phyloP scores from a whole-genome alignment of 495 filamentous ascomycete genomes.

The Hypoxylon lienhwacheense region DNA sequence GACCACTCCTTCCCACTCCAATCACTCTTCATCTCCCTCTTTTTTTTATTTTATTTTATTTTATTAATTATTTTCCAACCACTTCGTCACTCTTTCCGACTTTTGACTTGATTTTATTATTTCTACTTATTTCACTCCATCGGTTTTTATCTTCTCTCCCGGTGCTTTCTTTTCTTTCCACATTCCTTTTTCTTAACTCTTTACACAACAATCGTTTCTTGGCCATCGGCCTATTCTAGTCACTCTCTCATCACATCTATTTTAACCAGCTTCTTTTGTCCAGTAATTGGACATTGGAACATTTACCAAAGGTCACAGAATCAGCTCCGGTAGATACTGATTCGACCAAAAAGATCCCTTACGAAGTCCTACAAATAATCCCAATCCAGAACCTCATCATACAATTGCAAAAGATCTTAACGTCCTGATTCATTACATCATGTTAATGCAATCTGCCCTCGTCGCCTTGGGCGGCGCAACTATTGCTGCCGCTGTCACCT shows the following conservation, averaged over 20 bases:
- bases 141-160: slow-evolving; percentile 5
- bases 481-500: slow-evolving; percentile 66
- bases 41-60: slow-evolving; percentile 18
- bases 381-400: background rate
- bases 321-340: slow-evolving; percentile 9
- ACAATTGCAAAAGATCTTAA: slow-evolving; percentile 1
- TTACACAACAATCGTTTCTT: slow-evolving; percentile 23
- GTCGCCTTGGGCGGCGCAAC: slow-evolving; percentile 51
- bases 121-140: slow-evolving; percentile 9
- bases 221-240: slow-evolving; percentile 29
- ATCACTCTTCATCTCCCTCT: slow-evolving; percentile 19
- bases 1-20: slow-evolving; percentile 17
- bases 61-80: no score
- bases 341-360: slow-evolving; percentile 4
- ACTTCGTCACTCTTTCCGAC: slow-evolving; percentile 27
- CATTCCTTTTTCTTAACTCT: slow-evolving; percentile 21
- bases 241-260: slow-evolving; percentile 31
- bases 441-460: slow-evolving; percentile 46
- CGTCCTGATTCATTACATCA: slow-evolving; percentile 13
- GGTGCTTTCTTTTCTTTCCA: slow-evolving; percentile 22
- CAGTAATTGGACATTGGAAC: slow-evolving; percentile 5
- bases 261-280: slow-evolving; percentile 24
- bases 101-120: no score
- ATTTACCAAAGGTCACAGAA: slow-evolving; percentile 9
- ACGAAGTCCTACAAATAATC: slow-evolving; percentile 7